Evolutionary conservation across 345 rosid genomes (phyloP).

Genomic region (rapeseed (Brassica napus)): Da-Ae NC_063439.1:28910501-28911000

Average conservation of each 20-base stretch:
- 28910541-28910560: not conserved
- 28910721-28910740: too few relatives aligned
- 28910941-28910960: slow-evolving; percentile 98
- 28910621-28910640: slow-evolving; percentile 99
- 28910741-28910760: not conserved
- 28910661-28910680: slow-evolving; percentile 93
- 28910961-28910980: slow-evolving; percentile 38
- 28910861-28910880: slow-evolving; percentile 94
- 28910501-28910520: slow-evolving; percentile 95
- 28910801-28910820: slow-evolving; percentile 98
- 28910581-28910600: slow-evolving; percentile 13
- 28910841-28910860: slow-evolving; percentile 94
- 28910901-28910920: slow-evolving; percentile 95
- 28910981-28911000: slow-evolving; percentile 10
- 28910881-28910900: slow-evolving; percentile 97
- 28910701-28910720: slow-evolving; percentile 98
- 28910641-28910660: slow-evolving; percentile 87
- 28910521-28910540: slow-evolving; percentile 62
- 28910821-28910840: slow-evolving; percentile 96
- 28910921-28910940: slow-evolving; percentile 90
- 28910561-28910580: not conserved
- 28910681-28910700: slow-evolving; percentile 98
- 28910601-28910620: slow-evolving; percentile 99
- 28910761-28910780: slow-evolving; percentile 13
- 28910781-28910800: slow-evolving; percentile 87